phyloP scores from a whole-genome alignment of 2,329 filamentous ascomycete genomes.

The Fusarium pseudonygamai region DNA sequence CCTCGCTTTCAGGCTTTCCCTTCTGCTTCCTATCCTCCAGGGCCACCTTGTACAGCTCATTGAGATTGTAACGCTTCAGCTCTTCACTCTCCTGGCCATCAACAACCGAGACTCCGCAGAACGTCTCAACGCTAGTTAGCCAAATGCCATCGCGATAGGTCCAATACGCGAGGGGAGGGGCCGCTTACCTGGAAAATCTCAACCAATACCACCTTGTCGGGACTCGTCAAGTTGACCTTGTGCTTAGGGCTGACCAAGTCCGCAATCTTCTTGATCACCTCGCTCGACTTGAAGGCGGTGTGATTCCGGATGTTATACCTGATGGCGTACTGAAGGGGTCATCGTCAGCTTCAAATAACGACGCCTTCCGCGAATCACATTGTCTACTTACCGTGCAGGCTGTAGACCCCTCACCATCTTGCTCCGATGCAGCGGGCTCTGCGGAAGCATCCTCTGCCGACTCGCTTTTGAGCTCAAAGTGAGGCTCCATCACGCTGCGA shows the following conservation, averaged over 20 bases:
- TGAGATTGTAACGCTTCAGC: conserved; percentile 80
- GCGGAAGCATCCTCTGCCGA: conserved; percentile 27
- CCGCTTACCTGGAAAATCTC: conserved; percentile 78
- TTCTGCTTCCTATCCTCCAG: conserved; percentile 29
- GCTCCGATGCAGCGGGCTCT: conserved; percentile 21
- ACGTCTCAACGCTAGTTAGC: conserved; percentile 61
- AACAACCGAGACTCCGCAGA: conserved; percentile 83
- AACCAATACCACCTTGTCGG: conserved; percentile 81
- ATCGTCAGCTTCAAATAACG: conserved; percentile 27
- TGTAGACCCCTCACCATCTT: conserved; percentile 26
- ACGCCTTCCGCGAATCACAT: conserved; percentile 4
- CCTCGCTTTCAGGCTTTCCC: conserved; percentile 27
- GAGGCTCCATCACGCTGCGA: conserved; percentile 66
- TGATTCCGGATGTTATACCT: conserved; percentile 81
- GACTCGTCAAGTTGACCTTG: conserved; percentile 79
- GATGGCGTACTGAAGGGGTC: conserved; percentile 75
- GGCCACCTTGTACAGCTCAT: conserved; percentile 70
- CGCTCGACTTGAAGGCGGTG: conserved; percentile 71
- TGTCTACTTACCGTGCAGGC: conserved; percentile 55
- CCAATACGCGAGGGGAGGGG: conserved; percentile 25
- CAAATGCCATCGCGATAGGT: conserved; percentile 26
- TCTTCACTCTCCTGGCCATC: conserved; percentile 74
- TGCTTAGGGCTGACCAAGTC: conserved; percentile 71
- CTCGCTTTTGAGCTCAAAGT: conserved; percentile 63
- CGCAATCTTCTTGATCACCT: conserved; percentile 77